Evolutionary conservation across 2,329 filamentous ascomycete genomes (phyloP), one percentile per base, ranked within the genome.

Genomic region (Aurifilum marmelostoma): DNA sequence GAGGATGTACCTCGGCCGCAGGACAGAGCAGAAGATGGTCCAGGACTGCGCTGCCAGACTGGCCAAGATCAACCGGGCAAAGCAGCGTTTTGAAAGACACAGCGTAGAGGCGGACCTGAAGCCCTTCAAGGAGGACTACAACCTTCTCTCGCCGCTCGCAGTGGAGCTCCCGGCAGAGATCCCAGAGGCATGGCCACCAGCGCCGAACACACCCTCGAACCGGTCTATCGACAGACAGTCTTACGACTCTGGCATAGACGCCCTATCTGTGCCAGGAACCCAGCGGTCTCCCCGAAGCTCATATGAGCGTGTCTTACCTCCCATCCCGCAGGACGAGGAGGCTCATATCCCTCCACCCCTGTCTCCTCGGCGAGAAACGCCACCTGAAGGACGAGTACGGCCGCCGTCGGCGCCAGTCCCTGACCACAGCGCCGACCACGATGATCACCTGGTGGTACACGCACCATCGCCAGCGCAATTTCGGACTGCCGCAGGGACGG

Each of bases 31-130:
- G 77, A 86, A 83, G 73, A 92, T 93, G 86, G 92, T 93, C 8
- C 84, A 91, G 66, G 88, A 91, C 67, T 89, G 94, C 0, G 90
- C 95, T 0, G 86, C 88, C 11, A 97, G 95, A 79, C 83, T 98
- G 73, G 92, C 92, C 71, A 93, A 92, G 79, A 94, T 97, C 72
- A 85, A 94, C 75, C 87, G 90, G 71, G 91, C 92, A 72, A 93
- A 93, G 78, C 80, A 86, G 68, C 86, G 92, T 67, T 88, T 88
- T 78, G 89, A 91, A 47, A 82, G 83, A 32, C 72, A 82, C 16
- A 76, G 77, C 63, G 78, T 78, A 29, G 77, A 83, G 5, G 82
- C 84, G 0, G 81, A 85, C 58, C 76, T 83, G 67, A 74, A 82
- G 70, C 81, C 84, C 71, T 79, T 81, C 12, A 65, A 82, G 77